Base-by-base conservation (phyloP, 2,329 filamentous ascomycete species). In the Beauveria pseudobassiana region DNA sequence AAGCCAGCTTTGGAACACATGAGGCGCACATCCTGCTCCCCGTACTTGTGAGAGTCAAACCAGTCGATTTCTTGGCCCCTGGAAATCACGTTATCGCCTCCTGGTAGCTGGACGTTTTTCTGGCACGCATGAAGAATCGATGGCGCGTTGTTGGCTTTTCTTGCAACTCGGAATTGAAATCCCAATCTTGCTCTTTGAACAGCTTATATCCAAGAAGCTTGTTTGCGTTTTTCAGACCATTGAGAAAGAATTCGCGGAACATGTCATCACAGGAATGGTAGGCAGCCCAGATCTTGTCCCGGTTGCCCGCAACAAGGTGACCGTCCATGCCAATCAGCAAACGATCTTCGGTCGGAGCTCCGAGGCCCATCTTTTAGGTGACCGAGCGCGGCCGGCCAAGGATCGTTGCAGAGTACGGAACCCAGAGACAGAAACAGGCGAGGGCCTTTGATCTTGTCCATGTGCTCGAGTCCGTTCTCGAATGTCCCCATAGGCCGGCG, bases 31-130 rank as follows among this genome's bases (percentile, higher is more conserved):
- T 69, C 69, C 3, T 68, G 63, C 64, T 75, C 72, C 52, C 69
- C 67, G 53, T 77, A 76, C 65, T 77, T 77, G 67, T 77, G 75
- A 38, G 76, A 75, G 65, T 77, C 76, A 63, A 77, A 77, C 75
- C 75, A 77, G 63, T 77, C 75, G 18, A 77, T 67, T 62, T 76
- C 73, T 49, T 74, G 68, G 16, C 72, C 75, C 22, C 67, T 57
- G 46, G 64, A 59, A 45, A 77, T 72, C 12, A 63, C 63, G 18
- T 67, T 67, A 2, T 63, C 65, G 30, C 70, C 63, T 18, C 63
- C 67, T 9, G 63, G 58, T 18, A 75, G 65, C 5, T 62, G 60
- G 38, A 77, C 66, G 24, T 75, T 18, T 65, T 68, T 30, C 72
- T 74, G 28, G 75, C 74, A 18, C 69, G 67, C 61, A 77, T 72